Evolutionary conservation across 129 eudicot species (phyloP).

Genomic region (Smallanthus sonchifolius): DNA sequence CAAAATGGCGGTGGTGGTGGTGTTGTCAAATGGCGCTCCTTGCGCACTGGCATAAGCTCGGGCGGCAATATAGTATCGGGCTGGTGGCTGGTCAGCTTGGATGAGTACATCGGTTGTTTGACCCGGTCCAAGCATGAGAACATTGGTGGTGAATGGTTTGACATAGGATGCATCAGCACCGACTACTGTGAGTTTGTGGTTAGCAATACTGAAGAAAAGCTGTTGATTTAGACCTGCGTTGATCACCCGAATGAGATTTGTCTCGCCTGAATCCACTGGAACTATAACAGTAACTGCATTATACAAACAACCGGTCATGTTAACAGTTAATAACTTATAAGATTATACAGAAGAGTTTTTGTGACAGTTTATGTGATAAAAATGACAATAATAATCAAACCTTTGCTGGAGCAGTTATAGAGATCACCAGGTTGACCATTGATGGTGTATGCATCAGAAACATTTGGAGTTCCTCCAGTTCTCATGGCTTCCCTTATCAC

Average conservation of each 20-base stretch:
- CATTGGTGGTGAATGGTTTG: conserved; percentile 86
- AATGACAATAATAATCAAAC: conserved; percentile 21
- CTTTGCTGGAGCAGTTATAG: conserved; percentile 77
- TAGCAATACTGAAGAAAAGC: conserved; percentile 79
- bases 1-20: conserved; percentile 96
- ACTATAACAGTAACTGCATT: conserved; percentile 70
- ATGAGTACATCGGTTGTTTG: conserved; percentile 95
- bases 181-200: conserved; percentile 77
- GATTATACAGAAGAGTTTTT: neutral
- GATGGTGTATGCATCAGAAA: conserved; percentile 89
- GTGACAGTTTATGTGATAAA: neutral
- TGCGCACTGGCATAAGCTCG: conserved; percentile 92
- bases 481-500: conserved; percentile 78
- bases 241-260: conserved; percentile 60
- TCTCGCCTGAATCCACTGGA: conserved; percentile 79
- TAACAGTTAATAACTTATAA: neutral
- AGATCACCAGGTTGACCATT: conserved; percentile 98
- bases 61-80: conserved; percentile 84
- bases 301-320: conserved; percentile 7
- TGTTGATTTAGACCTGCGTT: conserved; percentile 84
- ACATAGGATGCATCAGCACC: conserved; percentile 94
- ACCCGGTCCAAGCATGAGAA: conserved; percentile 97
- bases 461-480: conserved; percentile 82
- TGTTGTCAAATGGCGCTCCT: conserved; percentile 84
- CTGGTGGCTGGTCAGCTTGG: conserved; percentile 84